Base-by-base conservation (phyloP, 2,329 filamentous ascomycete species). In the Gyromitra esculenta region DNA sequence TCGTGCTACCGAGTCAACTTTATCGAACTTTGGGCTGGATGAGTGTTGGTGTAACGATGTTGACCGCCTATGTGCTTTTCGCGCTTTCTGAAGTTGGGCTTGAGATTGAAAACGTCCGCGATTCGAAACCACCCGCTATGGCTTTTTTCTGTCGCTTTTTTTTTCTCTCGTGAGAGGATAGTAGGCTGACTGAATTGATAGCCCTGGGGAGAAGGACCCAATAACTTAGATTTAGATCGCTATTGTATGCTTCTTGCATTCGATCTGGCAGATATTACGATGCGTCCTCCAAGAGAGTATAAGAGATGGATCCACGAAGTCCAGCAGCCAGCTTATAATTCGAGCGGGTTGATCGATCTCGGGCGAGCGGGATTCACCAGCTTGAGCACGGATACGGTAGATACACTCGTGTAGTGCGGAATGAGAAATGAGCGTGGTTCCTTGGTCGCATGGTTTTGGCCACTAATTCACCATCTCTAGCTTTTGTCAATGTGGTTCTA, bases 41-140 rank as follows among this genome's bases (percentile, higher is more conserved):
- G 76, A 81, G 57, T 11, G 73, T 81, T 5, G 75, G 67, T 8
- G 79, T 80, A 18, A 81, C 80, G 1, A 77, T 80, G 63, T 45
- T 81, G 9, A 79, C 76, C 1, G 78, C 79, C n/a, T 81, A 81
- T 70, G 78, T 79, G 15, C 56, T 81, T 1, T 80, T 81, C 31
- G 78, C 77, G 1, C 57, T 81, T 13, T 75, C 78, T 1, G 80
- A 81, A 39, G 77, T 81, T 6, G 80, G 80, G 0, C 67, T 80
- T 13, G 79, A 80, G 64, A 80, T 80, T 68, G 79, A 80, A 67
- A 80, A 80, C 72, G 67, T 71, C 21, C 35, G 65, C 54, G 18
- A 56, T 37, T 37, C 45, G 35, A 67, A 67, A 45, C 45, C n/a
- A 39, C 31, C 35, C n/a, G 15, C 25, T 45, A 6, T 65, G 41